Evolutionary conservation across 257 asterid genomes (phyloP), one percentile per base, ranked within the genome.

Genomic region (Rehmannia glutinosa): DNA sequence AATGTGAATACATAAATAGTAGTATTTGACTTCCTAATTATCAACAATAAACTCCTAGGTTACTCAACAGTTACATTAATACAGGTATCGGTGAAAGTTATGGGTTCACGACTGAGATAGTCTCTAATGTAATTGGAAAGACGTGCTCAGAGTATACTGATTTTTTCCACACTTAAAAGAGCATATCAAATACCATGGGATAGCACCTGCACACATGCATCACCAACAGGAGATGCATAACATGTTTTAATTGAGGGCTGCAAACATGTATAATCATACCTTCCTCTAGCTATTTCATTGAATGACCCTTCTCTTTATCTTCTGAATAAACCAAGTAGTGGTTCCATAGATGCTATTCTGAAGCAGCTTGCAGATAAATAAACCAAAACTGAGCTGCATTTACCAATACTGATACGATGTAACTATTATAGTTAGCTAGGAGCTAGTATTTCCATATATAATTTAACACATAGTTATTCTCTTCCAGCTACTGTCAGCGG

Each of bases 401-500:
- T 69, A 36, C 45, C 25, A 45, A 28, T 19, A 42, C 38, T 58
- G 32, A 69, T 56, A 12, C 54, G 43, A 42, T 56, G 27, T 64
- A 16, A 66, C 54, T 42, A n/a, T n/a, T n/a, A n/a, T n/a, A n/a
- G 6, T 42, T 32, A 32, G 46, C 23, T 23, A 63, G 32, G 43
- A 50, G 65, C 51, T 65, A 19, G 42, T 65, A 53, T 71, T 68
- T 77, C 47, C 57, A 35, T 72, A 63, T 71, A n/a, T n/a, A n/a
- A n/a, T 73, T 60, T 58, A 67, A 76, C 61, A n/a, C 57, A 54
- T 49, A 45, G 19, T 62, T 72, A 12, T 70, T 43, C 58, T 78
- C 68, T 73, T 72, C 78, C 95, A 94, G 99, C 69, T 94, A 84
- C 73, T 94, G 97, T 77, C n/a, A n/a, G 96, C 98, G 36, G 96